Conservation (phyloP, 2,329 filamentous ascomycete species). For the Endoconidiophora laricicola region DNA sequence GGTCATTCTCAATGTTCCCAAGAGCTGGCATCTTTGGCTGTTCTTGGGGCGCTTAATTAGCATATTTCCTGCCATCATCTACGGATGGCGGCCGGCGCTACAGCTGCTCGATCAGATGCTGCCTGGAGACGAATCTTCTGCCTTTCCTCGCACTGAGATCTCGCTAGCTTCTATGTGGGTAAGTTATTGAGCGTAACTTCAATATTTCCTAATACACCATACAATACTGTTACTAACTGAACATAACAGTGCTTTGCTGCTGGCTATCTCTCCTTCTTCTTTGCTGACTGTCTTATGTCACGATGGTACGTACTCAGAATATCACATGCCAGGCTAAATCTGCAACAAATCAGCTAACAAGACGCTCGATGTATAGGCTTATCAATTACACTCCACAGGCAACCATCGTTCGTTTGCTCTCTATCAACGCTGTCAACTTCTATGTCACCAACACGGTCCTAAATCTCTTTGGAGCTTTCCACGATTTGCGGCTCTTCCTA, state of each 20-base stretch:
- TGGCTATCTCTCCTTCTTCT: constrained; percentile 66
- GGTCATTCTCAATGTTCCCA: constrained; percentile 57
- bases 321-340: neutral
- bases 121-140: constrained; percentile 17
- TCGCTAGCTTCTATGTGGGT: constrained; percentile 60
- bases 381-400: constrained; percentile 70
- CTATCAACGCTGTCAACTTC: constrained; percentile 57
- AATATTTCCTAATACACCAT: neutral
- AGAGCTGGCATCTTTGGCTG: constrained; percentile 56
- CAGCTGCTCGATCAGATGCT: constrained; percentile 51
- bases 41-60: constrained; percentile 57
- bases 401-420: constrained; percentile 62
- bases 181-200: constrained; percentile 19
- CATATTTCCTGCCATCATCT: constrained; percentile 53
- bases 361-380: constrained; percentile 36
- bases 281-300: constrained; percentile 73
- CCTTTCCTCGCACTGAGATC: constrained; percentile 44
- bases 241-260: constrained; percentile 50
- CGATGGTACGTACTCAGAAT: constrained; percentile 39
- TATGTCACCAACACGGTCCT: constrained; percentile 60
- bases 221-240: neutral
- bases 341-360: neutral
- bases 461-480: constrained; percentile 50
- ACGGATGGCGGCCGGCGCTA: constrained; percentile 51
- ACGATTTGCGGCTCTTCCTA: constrained; percentile 53